phyloP scores from a whole-genome alignment of 306 rosid species.

The Carpinus viminea region DNA sequence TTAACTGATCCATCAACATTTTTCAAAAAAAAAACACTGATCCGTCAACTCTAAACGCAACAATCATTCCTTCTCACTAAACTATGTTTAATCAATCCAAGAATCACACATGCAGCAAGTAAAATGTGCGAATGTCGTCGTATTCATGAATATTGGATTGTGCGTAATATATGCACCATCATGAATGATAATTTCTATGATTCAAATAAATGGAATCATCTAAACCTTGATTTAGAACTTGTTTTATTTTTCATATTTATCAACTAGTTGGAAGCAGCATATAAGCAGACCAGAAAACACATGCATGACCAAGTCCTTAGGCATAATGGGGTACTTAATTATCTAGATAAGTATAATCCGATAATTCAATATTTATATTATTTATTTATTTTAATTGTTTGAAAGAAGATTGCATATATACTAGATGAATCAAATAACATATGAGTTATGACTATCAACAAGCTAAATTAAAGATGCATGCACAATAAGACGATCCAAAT shows the following conservation, averaged over 20 bases:
- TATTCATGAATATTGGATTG: neutral
- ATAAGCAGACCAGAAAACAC: neutral
- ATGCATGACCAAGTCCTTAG: neutral
- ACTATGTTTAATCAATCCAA: no score
- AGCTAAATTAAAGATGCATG: neutral
- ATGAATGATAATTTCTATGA: neutral
- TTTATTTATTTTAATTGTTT: no score
- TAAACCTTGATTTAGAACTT: neutral
- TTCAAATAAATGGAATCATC: neutral
- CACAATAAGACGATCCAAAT: neutral
- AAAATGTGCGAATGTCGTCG: no score
- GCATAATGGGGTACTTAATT: neutral
- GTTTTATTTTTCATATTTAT: neutral
- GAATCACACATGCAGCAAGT: neutral
- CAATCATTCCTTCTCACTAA: neutral
- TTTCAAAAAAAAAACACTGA: neutral
- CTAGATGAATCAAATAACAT: neutral
- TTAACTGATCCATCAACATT: neutral
- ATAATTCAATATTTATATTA: no score
- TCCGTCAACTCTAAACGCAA: neutral
- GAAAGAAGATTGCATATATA: no score
- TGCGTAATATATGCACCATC: neutral
- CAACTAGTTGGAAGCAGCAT: neutral
- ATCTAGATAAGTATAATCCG: no score
- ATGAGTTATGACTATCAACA: neutral